Percentiles rank a stretch among this genome's conserved stretches.
These are phyloP conservation scores for Coelastrella sp. DNA, from an alignment of 139 green algal species.

Conservation along the genomic window DNA sequence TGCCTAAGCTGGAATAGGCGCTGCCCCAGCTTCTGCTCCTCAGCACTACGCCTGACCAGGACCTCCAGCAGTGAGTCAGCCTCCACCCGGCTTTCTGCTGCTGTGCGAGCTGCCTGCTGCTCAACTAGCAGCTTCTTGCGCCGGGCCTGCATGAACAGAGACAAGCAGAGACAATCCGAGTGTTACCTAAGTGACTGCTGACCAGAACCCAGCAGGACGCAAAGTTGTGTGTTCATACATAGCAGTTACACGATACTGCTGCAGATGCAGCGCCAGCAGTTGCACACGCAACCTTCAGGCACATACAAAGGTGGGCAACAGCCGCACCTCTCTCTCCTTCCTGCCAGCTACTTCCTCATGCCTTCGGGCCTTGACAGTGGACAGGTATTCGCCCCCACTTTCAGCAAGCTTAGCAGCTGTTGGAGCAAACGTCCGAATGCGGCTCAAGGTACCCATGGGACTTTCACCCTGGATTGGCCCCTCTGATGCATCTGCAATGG, in stretches of 20 bases:
- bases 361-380: slow-evolving; percentile 61
- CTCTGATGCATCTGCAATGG: background rate
- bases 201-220: too few relatives aligned
- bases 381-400: slow-evolving; percentile 64
- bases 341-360: slow-evolving; percentile 70
- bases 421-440: slow-evolving; percentile 59
- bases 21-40: slow-evolving; percentile 72
- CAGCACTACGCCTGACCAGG: slow-evolving; percentile 59
- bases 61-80: slow-evolving; percentile 62
- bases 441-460: slow-evolving; percentile 47
- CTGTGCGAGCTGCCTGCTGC: slow-evolving; percentile 58
- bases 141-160: slow-evolving; percentile 35
- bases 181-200: too few relatives aligned
- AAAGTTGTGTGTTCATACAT: too few relatives aligned
- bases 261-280: too few relatives aligned
- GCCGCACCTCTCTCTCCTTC: slow-evolving; percentile 72
- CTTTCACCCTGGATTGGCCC: slow-evolving; percentile 5
- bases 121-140: slow-evolving; percentile 67
- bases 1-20: slow-evolving; percentile 70
- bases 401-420: slow-evolving; percentile 60
- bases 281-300: too few relatives aligned
- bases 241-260: too few relatives aligned
- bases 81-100: slow-evolving; percentile 57
- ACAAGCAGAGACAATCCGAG: background rate
- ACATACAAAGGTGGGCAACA: too few relatives aligned